Evolutionary conservation across 192 early-diverging fungal genomes (phyloP).

Genomic region (Lunasporangiospora selenospora): DNA sequence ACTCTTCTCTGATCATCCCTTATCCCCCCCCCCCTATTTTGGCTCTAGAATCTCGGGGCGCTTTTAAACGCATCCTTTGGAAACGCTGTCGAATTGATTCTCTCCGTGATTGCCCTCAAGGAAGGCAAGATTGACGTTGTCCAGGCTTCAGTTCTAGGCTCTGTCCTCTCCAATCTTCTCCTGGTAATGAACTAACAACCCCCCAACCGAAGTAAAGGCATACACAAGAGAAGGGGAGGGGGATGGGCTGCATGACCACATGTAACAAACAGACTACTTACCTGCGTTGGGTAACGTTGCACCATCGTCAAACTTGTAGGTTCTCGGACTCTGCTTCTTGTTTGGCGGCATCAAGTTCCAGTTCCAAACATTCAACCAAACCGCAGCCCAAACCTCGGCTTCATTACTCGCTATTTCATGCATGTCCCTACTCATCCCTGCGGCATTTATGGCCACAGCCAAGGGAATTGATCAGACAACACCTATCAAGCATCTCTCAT

Average conservation of each 20-base stretch:
- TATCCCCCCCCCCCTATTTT: not conserved
- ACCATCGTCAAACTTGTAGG: constrained; percentile 8
- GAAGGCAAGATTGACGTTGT: constrained; percentile 83
- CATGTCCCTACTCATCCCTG: constrained; percentile 72
- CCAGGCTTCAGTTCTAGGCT: constrained; percentile 88
- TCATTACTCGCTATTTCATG: constrained; percentile 70
- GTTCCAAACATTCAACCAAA: constrained; percentile 72
- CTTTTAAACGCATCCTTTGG: constrained; percentile 81
- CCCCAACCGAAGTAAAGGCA: too few relatives aligned
- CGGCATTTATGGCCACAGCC: constrained; percentile 58
- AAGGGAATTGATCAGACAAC: constrained; percentile 46
- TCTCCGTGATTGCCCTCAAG: constrained; percentile 82
- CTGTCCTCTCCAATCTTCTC: constrained; percentile 88
- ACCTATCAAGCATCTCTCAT: constrained; percentile 63
- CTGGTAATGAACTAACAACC: too few relatives aligned
- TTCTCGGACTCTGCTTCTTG: constrained; percentile 88
- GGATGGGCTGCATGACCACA: not conserved
- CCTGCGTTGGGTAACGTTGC: not conserved
- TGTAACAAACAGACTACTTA: not conserved
- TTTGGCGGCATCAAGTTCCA: constrained; percentile 81
- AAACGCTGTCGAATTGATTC: constrained; percentile 88
- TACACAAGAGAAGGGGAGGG: not conserved
- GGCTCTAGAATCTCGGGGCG: constrained; percentile 73
- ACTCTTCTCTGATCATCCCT: not conserved
- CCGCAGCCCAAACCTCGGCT: constrained; percentile 79